Conservation (phyloP, 177 flowering plant species). For the Vitis hybrid region DNA sequence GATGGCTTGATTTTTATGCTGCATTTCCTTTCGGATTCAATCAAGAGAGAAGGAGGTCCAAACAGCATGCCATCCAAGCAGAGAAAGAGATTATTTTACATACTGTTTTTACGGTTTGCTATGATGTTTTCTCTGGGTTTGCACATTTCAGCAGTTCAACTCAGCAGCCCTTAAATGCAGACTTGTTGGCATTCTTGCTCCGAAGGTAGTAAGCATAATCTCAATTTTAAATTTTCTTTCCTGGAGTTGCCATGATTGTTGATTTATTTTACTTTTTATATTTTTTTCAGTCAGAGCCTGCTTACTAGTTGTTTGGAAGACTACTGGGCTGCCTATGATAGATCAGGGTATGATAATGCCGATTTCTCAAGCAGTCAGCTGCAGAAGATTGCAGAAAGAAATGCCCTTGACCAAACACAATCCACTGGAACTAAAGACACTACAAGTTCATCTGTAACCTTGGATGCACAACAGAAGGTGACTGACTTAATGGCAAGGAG, state of each 20-base stretch:
- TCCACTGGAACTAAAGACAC: slow-evolving; percentile 12
- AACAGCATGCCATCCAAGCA: slow-evolving; percentile 53
- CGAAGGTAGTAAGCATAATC: slow-evolving; percentile 33
- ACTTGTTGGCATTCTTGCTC: slow-evolving; percentile 43
- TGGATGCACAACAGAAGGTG: slow-evolving; percentile 16
- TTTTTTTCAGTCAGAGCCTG: slow-evolving; percentile 47
- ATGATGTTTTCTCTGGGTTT: slow-evolving; percentile 56
- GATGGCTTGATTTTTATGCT: slow-evolving; percentile 65
- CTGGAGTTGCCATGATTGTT: background rate
- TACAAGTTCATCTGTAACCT: slow-evolving; percentile 6
- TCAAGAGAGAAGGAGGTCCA: slow-evolving; percentile 39
- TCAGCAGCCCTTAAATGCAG: slow-evolving; percentile 41
- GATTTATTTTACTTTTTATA: background rate
- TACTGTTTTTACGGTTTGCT: slow-evolving; percentile 49
- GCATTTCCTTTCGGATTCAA: slow-evolving; percentile 16
- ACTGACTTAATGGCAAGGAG: slow-evolving; percentile 15
- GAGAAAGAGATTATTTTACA: slow-evolving; percentile 61
- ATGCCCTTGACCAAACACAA: slow-evolving; percentile 13
- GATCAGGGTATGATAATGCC: slow-evolving; percentile 40
- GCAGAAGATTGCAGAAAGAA: slow-evolving; percentile 24
- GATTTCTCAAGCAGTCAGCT: slow-evolving; percentile 32
- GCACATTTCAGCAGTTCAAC: slow-evolving; percentile 51
- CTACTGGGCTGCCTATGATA: slow-evolving; percentile 59
- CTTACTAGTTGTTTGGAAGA: slow-evolving; percentile 52
- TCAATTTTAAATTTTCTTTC: background rate